Evolutionary conservation across 495 filamentous ascomycete genomes (phyloP), one percentile per base, ranked within the genome.

Genomic region (Aspergillus carlsbadensis): DNA sequence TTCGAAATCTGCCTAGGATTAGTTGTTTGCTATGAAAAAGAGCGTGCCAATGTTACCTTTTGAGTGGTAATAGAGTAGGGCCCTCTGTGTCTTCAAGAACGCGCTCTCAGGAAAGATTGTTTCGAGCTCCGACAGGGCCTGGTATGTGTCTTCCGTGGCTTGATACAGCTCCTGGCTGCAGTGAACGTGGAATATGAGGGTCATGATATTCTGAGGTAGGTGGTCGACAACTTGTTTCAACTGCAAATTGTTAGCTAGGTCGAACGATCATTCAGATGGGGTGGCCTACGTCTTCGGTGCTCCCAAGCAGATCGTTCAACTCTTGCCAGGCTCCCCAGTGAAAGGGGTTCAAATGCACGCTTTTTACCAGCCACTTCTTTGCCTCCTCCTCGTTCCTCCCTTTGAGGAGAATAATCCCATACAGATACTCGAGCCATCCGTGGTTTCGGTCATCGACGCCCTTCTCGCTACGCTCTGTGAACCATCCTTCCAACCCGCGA

Each of bases 281-380:
- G 74, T 56, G 31, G 74, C 84, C 63, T 70, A 96, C 90, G 65
- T 96, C 91, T 71, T 95, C 90, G n/a, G 86, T 80, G 51, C 83
- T 85, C 21, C 85, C 84, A 17, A 96, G 72, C 17, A 95, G 79
- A 15, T 85, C 85, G 17, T 80, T 81, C 53, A 99, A 78, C 70
- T 98, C 95, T 21, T 91, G 78, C 95, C 95, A 99, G 22, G 91
- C 89, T 1, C 91, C 91, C 95, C 95, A 99, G 69, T 98, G 95
- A 77, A 89, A 95, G 3, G 92, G 88, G 64, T 88, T 92, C 42
- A 87, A 71, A 65, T 92, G 88, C 6, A 96, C 88, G 65, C 92
- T 96, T 58, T 82, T 79, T 35, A 96, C 78, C 5, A 98, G 77
- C 80, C 89, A 96, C 49, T 84, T 82, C 66, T 89, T 84, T 8